Percentiles rank a stretch among this genome's conserved stretches.
Evolutionary conservation across 2,329 filamentous ascomycete species (phyloP).

Genomic region (Alternaria rosae): DNA sequence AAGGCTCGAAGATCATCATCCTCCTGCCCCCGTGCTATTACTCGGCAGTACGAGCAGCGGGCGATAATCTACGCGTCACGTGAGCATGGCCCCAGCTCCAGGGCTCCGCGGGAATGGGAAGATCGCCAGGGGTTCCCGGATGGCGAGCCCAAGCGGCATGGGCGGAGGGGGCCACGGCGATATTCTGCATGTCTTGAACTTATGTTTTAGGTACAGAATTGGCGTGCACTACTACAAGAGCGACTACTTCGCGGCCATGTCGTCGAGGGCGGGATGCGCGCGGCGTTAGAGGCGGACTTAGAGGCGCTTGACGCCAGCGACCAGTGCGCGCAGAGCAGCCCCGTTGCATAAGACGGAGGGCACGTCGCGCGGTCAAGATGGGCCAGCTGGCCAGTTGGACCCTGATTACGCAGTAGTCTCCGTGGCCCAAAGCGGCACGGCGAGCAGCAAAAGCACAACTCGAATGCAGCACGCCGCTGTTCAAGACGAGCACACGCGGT

Average conservation of each 20-base stretch:
- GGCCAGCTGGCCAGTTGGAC: slow-evolving; percentile 2
- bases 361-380: background rate
- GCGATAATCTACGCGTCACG: slow-evolving; percentile 9
- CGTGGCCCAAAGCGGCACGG: background rate
- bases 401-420: background rate
- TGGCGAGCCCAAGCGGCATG: slow-evolving; percentile 2
- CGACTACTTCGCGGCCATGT: background rate
- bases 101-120: slow-evolving; percentile 11
- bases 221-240: background rate
- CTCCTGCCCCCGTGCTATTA: slow-evolving; percentile 13
- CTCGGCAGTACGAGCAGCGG: slow-evolving; percentile 14
- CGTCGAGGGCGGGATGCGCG: background rate
- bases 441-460: slow-evolving; percentile 1
- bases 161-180: background rate
- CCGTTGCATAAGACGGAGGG: background rate
- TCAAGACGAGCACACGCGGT: slow-evolving; percentile 10
- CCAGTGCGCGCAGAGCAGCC: background rate
- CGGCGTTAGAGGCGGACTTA: background rate
- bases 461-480: slow-evolving; percentile 10
- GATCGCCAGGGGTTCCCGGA: slow-evolving; percentile 23
- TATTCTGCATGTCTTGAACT: slow-evolving; percentile 3
- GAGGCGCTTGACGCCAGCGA: background rate
- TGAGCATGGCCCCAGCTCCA: slow-evolving; percentile 10
- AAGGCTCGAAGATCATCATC: slow-evolving; percentile 21
- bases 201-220: background rate